A percentile compares a stretch with the other conserved stretches of the same genome.
Conservation (phyloP, 176 grass and related monocot species). For the Oryza nivara region DNA sequence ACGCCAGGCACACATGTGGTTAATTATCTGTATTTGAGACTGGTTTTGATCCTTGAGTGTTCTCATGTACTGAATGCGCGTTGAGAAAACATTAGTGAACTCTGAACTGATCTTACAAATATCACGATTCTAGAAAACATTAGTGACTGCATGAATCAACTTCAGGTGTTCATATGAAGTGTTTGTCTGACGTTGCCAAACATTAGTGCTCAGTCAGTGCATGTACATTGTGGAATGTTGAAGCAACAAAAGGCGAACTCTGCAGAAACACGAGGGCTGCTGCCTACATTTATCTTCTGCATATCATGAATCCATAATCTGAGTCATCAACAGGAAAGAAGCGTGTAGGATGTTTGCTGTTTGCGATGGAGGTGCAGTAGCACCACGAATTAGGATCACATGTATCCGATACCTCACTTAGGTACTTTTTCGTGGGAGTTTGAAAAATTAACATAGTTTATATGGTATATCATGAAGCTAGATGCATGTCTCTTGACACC, state of each 20-base stretch:
- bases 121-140: constrained; percentile 10
- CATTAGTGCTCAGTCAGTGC: not conserved
- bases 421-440: not conserved
- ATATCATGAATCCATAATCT: not conserved
- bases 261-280: not conserved
- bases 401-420: not conserved
- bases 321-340: not conserved
- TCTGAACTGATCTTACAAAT: not conserved
- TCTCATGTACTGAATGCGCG: not conserved
- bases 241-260: not conserved
- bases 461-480: not conserved
- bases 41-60: constrained; percentile 23
- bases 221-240: not conserved
- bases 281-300: not conserved
- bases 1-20: no score
- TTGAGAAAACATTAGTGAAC: not conserved
- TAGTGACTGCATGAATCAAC: not conserved
- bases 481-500: not conserved
- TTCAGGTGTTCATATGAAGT: constrained; percentile 8
- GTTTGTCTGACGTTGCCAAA: not conserved
- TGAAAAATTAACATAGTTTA: not conserved
- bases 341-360: not conserved
- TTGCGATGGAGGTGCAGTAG: not conserved
- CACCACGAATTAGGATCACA: not conserved
- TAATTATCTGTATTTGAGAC: not conserved